Evolutionary conservation across 345 rosid genomes (phyloP).

Genomic region (Populus tremula): DNA sequence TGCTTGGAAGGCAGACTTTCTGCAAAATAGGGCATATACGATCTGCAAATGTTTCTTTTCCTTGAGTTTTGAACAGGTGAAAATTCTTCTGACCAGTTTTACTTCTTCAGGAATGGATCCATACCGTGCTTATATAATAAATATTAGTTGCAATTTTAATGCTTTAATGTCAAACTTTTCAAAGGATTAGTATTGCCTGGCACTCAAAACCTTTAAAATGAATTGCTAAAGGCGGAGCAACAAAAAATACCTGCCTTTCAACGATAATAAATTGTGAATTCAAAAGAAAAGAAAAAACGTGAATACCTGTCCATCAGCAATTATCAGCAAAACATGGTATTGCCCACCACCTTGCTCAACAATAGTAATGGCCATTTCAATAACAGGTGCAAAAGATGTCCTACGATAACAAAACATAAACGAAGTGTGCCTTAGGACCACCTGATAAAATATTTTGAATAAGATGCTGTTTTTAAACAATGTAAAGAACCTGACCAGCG

Average conservation of each 20-base stretch:
- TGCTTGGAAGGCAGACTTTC: neutral
- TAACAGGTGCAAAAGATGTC: constrained; percentile 93
- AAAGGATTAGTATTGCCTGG: neutral
- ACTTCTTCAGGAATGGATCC: neutral
- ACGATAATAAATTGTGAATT: too few species aligned
- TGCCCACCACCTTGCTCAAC: constrained; percentile 93
- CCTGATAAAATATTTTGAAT: neutral
- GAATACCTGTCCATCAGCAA: constrained; percentile 97
- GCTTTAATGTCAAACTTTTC: neutral
- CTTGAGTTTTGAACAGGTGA: neutral
- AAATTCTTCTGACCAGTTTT: neutral
- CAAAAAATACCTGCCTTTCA: neutral
- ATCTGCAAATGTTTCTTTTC: neutral
- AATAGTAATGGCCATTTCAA: constrained; percentile 90
- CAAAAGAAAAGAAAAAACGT: too few species aligned
- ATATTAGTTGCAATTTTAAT: neutral
- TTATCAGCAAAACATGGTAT: constrained; percentile 86
- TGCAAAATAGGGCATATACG: neutral
- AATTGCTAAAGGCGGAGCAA: neutral
- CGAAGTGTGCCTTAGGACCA: neutral
- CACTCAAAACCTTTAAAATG: neutral
- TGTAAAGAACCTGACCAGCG: constrained; percentile 48
- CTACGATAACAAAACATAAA: constrained; percentile 31
- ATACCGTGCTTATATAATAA: neutral
- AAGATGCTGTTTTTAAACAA: neutral